These are phyloP conservation scores for Sarcomyxa edulis DNA, from an alignment of 768 basidiomycete species.

Conservation along the genomic window DNA sequence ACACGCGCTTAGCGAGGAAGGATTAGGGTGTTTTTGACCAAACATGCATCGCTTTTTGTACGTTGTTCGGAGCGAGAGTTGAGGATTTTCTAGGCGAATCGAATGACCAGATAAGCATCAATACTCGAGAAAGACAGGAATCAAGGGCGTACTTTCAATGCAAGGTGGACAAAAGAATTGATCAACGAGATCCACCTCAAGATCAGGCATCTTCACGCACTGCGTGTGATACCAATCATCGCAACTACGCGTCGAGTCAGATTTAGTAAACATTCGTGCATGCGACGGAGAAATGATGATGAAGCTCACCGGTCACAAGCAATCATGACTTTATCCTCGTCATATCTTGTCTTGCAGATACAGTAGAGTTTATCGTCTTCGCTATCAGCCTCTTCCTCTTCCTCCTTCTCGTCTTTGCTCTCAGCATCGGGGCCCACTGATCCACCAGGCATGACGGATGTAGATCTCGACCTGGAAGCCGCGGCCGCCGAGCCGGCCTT, in stretches of 20 bases:
- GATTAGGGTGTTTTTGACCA: constrained; percentile 59
- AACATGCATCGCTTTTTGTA: constrained; percentile 78
- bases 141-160: constrained; percentile 67
- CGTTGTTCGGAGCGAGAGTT: constrained; percentile 61
- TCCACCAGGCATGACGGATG: constrained; percentile 58
- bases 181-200: constrained; percentile 83
- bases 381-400: constrained; percentile 32
- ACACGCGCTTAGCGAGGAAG: constrained; percentile 62
- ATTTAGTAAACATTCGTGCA: not conserved
- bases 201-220: constrained; percentile 78
- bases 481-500: constrained; percentile 29
- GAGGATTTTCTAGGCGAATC: constrained; percentile 44
- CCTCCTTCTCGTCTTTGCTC: constrained; percentile 27
- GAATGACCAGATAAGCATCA: constrained; percentile 2
- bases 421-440: constrained; percentile 34
- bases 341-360: constrained; percentile 81
- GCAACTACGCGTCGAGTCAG: constrained; percentile 44
- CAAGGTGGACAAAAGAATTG: constrained; percentile 88
- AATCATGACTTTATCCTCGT: constrained; percentile 88
- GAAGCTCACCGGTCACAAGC: constrained; percentile 79
- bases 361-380: constrained; percentile 82
- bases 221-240: constrained; percentile 94
- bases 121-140: not conserved
- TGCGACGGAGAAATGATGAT: constrained; percentile 1
- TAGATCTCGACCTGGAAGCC: constrained; percentile 58